Conservation (phyloP, 2,329 filamentous ascomycete species). For the Diaporthe velutina region DNA sequence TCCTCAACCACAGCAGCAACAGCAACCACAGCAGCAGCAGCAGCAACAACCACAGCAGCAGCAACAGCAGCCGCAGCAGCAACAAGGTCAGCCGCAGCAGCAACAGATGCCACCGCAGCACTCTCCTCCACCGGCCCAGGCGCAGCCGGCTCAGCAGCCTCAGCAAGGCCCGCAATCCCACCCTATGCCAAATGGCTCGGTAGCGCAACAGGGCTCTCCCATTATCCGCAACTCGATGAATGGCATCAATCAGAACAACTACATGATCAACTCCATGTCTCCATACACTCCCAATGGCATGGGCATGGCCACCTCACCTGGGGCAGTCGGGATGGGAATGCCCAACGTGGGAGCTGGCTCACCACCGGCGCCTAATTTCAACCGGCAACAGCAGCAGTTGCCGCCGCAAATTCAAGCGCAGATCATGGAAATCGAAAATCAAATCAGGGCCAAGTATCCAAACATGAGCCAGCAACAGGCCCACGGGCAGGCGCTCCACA, state of each 20-base stretch:
- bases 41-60: conserved; percentile 46
- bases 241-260: conserved; percentile 65
- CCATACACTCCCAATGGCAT: conserved; percentile 58
- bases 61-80: conserved; percentile 53
- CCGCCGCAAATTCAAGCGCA: conserved; percentile 62
- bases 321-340: conserved; percentile 59
- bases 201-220: conserved; percentile 35
- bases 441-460: conserved; percentile 65
- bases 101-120: conserved; percentile 46
- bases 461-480: conserved; percentile 63
- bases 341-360: conserved; percentile 59
- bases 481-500: conserved; percentile 64
- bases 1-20: conserved; percentile 51
- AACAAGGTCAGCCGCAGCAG: conserved; percentile 53
- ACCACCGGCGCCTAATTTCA: conserved; percentile 47
- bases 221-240: conserved; percentile 53
- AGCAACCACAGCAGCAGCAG: conserved; percentile 49
- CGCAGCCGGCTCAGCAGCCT: conserved; percentile 48
- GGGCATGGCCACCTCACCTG: conserved; percentile 59
- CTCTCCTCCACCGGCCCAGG: conserved; percentile 45
- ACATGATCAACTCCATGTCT: conserved; percentile 65
- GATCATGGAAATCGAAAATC: conserved; percentile 64
- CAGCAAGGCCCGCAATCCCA: conserved; percentile 55
- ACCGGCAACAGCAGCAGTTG: conserved; percentile 53
- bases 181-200: conserved; percentile 45